These are phyloP conservation scores for Pseudohalonectria lignicola DNA, from an alignment of 2,329 filamentous ascomycete genomes.

Conservation along the genomic window DNA sequence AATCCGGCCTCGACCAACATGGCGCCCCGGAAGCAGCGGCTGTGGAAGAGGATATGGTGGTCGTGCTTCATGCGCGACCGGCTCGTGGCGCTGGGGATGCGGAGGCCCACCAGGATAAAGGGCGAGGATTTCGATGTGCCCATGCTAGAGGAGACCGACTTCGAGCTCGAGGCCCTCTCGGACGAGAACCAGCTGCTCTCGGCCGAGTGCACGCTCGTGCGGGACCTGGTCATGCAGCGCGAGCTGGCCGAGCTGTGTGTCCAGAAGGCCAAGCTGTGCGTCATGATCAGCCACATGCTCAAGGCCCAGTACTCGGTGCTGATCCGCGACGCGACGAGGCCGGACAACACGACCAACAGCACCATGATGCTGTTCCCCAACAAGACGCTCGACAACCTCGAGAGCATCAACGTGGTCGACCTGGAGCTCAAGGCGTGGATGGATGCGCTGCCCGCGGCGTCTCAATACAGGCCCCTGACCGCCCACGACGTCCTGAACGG, in stretches of 20 bases:
- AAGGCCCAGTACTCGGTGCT: conserved; percentile 87
- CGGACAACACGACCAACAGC: conserved; percentile 62
- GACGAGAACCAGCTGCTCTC: conserved; percentile 59
- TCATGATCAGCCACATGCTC: conserved; percentile 82
- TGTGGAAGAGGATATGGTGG: conserved; percentile 98
- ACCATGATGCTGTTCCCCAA: conserved; percentile 89
- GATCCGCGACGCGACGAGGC: conserved; percentile 70
- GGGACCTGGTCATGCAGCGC: conserved; percentile 61
- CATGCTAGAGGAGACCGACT: conserved; percentile 76
- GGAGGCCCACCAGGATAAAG: conserved; percentile 83
- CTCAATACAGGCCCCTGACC: conserved; percentile 51
- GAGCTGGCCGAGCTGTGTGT: conserved; percentile 83
- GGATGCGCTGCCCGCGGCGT: conserved; percentile 57
- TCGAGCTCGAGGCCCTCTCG: conserved; percentile 62
- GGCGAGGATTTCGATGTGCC: conserved; percentile 89
- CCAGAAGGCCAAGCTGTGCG: conserved; percentile 78
- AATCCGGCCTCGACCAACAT: conserved; percentile 71
- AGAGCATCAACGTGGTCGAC: conserved; percentile 71
- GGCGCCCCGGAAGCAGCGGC: conserved; percentile 58
- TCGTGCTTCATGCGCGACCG: conserved; percentile 93
- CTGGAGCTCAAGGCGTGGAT: conserved; percentile 70
- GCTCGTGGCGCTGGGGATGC: conserved; percentile 86
- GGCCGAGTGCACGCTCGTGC: conserved; percentile 57
- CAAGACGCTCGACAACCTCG: conserved; percentile 68
- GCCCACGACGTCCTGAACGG: conserved; percentile 47